A percentile compares a stretch with the other conserved stretches of the same genome.
Conservation (phyloP, 768 basidiomycete genomes). For the Serendipita sp. region DNA sequence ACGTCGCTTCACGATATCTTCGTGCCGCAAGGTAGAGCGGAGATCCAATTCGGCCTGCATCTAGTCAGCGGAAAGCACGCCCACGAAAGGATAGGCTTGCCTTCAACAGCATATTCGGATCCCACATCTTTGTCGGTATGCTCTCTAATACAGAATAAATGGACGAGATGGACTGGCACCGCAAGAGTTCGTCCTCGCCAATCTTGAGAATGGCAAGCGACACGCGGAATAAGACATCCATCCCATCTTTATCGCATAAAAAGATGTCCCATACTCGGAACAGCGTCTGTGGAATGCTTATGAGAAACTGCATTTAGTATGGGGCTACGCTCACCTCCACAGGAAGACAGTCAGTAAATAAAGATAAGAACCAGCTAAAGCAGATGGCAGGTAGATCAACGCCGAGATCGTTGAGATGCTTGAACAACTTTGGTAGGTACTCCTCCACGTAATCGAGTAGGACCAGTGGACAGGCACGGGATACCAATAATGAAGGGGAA, state of each 20-base stretch:
- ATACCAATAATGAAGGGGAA: slow-evolving; percentile 79
- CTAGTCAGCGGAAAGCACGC: not conserved
- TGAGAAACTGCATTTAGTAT: not conserved
- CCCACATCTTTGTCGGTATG: slow-evolving; percentile 86
- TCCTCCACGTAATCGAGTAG: slow-evolving; percentile 78
- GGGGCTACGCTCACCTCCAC: slow-evolving; percentile 55
- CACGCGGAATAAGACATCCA: slow-evolving; percentile 81
- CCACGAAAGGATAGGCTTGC: slow-evolving; percentile 24
- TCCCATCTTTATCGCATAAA: slow-evolving; percentile 58
- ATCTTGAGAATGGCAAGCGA: slow-evolving; percentile 73
- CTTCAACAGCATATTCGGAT: slow-evolving; percentile 78
- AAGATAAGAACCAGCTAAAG: slow-evolving; percentile 95
- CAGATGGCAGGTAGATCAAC: slow-evolving; percentile 89
- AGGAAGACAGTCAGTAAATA: slow-evolving; percentile 92
- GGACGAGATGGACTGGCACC: slow-evolving; percentile 71
- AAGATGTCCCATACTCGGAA: slow-evolving; percentile 96
- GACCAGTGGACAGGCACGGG: slow-evolving; percentile 85
- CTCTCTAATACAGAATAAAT: slow-evolving; percentile 83
- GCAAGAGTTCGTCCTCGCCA: slow-evolving; percentile 71
- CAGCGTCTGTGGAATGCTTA: slow-evolving; percentile 42
- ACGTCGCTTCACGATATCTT: slow-evolving; percentile 41
- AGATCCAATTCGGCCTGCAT: slow-evolving; percentile 43
- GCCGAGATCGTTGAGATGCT: slow-evolving; percentile 62
- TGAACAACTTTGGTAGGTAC: slow-evolving; percentile 52
- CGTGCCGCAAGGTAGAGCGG: slow-evolving; percentile 33